Base-by-base conservation (phyloP, 2,329 filamentous ascomycete genomes). In the Alternaria sp. region DNA sequence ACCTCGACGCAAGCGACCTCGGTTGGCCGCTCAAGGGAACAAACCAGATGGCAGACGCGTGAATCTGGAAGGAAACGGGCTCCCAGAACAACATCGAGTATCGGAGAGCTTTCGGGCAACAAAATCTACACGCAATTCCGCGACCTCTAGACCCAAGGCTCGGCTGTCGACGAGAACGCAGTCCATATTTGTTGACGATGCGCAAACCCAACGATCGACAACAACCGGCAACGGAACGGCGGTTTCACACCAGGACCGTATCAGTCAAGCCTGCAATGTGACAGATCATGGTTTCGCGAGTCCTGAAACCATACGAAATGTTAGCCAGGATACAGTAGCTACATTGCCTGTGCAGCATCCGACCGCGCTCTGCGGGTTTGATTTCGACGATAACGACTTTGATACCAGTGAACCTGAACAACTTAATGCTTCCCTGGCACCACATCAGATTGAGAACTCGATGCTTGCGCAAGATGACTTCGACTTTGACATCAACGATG, bases 401-500 rank as follows among this genome's bases (percentile, higher is more conserved):
- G 21, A 47, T 47, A 28, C 45, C 15, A 23, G 45, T 45, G 40
- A 30, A 19, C 23, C 26, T 26, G 36, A 15, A 21, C 43, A 49
- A 12, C 1, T 8, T 28, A 19, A 36, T 4, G 13, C 5, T 21
- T 9, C 21, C n/a, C 28, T 40, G 2, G 25, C 8, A 12, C 43
- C 15, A n/a, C 46, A 12, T 11, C 30, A 32, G 9, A 36, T 26
- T 10, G 25, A 26, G 26, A 44, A 9, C 7, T 47, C 28, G 49
- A 62, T 8, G 47, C 65, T 12, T 11, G 9, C 19, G 13, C 28
- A 52, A 36, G 68, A 71, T 13, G 57, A 62, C n/a, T 73, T 73
- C 32, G 63, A 69, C 26, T 68, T 73, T 46, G 69, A 69, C 17
- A 64, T 77, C 15, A 55, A 68, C 49, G 74, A 77, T 26, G 62